Conservation (phyloP, 345 rosid genomes). For the Gynandropsis gynandra region DNA sequence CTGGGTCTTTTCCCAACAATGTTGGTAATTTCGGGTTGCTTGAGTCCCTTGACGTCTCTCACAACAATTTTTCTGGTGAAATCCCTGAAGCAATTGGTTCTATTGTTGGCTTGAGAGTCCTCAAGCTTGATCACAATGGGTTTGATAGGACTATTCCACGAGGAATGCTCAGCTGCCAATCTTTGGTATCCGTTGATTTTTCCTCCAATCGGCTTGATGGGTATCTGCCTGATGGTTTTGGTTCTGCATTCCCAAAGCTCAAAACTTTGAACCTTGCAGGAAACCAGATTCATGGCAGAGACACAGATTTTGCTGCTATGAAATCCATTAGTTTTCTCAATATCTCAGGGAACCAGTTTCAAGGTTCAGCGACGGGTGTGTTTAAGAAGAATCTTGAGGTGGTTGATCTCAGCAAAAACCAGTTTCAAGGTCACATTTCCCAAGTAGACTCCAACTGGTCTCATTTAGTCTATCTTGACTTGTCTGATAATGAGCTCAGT, state of each 20-base stretch:
- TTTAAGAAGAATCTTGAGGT: constrained; percentile 44
- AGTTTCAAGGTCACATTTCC: constrained; percentile 71
- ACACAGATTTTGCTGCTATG: constrained; percentile 43
- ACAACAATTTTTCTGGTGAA: constrained; percentile 62
- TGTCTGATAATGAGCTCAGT: constrained; percentile 77
- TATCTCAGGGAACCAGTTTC: constrained; percentile 61
- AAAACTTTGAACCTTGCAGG: constrained; percentile 56
- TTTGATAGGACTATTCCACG: constrained; percentile 56
- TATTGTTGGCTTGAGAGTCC: constrained; percentile 44
- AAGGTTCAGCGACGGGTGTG: constrained; percentile 49
- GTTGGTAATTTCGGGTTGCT: constrained; percentile 78
- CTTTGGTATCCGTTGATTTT: constrained; percentile 52
- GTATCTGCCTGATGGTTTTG: constrained; percentile 65
- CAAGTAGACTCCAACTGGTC: constrained; percentile 73
- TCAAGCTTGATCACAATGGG: constrained; percentile 52
- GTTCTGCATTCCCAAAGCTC: constrained; percentile 69
- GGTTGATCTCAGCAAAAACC: constrained; percentile 73
- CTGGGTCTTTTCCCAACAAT: constrained; percentile 64
- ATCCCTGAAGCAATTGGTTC: constrained; percentile 70
- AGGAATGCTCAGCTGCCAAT: constrained; percentile 46
- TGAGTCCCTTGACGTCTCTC: constrained; percentile 60
- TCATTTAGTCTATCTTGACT: constrained; percentile 59
- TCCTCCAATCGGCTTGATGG: constrained; percentile 67
- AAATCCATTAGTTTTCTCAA: constrained; percentile 51
- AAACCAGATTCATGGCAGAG: constrained; percentile 53